Conservation (phyloP, 2,329 filamentous ascomycete species). For the Fusarium lyarnte region DNA sequence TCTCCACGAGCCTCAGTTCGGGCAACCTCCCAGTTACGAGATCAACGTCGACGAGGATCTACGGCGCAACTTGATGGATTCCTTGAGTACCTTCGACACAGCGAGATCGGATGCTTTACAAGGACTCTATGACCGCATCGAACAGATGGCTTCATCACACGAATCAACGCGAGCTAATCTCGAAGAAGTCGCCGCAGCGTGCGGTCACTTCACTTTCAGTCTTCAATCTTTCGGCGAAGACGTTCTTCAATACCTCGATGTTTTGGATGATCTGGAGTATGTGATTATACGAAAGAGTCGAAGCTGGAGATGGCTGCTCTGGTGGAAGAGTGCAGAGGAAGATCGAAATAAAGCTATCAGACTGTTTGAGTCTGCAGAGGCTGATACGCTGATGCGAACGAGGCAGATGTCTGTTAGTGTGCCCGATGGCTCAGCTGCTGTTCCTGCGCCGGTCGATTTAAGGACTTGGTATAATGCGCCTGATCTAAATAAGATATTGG, state of each 20-base stretch:
- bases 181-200: slow-evolving; percentile 96
- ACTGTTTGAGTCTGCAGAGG: slow-evolving; percentile 51
- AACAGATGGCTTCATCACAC: slow-evolving; percentile 64
- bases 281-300: slow-evolving; percentile 68
- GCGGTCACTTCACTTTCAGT: slow-evolving; percentile 94
- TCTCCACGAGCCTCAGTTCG: slow-evolving; percentile 42
- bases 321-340: slow-evolving; percentile 65
- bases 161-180: slow-evolving; percentile 76
- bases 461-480: slow-evolving; percentile 22
- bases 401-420: background rate
- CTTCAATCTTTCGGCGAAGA: slow-evolving; percentile 91
- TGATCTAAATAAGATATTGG: slow-evolving; percentile 27
- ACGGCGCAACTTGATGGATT: slow-evolving; percentile 80
- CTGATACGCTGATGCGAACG: slow-evolving; percentile 25
- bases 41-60: slow-evolving; percentile 77
- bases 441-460: background rate
- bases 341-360: slow-evolving; percentile 38
- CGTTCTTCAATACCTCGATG: slow-evolving; percentile 81
- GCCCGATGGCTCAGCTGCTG: background rate
- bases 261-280: slow-evolving; percentile 85
- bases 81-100: slow-evolving; percentile 92
- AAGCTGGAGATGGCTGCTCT: slow-evolving; percentile 84
- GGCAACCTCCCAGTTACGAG: slow-evolving; percentile 53
- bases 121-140: slow-evolving; percentile 81
- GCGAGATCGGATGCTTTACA: slow-evolving; percentile 85